phyloP scores from a whole-genome alignment of 352 stramenopile genomes.

The Phytophthora fragariae region DNA sequence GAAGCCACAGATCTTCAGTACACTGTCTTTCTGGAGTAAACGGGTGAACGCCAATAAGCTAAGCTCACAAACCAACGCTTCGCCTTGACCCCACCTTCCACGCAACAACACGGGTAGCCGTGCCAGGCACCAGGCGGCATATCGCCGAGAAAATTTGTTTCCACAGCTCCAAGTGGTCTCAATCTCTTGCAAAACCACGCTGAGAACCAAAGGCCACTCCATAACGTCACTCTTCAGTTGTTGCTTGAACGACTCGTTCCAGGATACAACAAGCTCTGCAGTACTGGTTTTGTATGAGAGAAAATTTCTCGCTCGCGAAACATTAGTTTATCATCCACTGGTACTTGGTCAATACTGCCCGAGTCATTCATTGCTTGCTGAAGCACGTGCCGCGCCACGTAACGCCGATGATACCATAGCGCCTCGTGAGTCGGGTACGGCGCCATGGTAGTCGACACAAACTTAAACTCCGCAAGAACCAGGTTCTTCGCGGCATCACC shows the following conservation, averaged over 20 bases:
- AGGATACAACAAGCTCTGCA: constrained; percentile 21
- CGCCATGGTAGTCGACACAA: constrained; percentile 61
- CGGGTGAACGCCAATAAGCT: constrained; percentile 12
- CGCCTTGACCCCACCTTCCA: neutral
- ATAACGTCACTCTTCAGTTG: constrained; percentile 4
- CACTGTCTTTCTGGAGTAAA: constrained; percentile 29
- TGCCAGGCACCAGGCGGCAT: constrained; percentile 58
- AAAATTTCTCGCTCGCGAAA: constrained; percentile 11
- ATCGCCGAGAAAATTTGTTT: constrained; percentile 55
- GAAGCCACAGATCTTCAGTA: constrained; percentile 46
- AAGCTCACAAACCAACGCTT: constrained; percentile 11
- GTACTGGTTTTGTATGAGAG: constrained; percentile 3
- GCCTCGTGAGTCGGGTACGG: constrained; percentile 66
- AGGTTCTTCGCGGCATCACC: constrained; percentile 23
- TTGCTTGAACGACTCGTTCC: constrained; percentile 24
- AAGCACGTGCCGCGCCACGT: constrained; percentile 59
- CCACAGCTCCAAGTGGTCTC: constrained; percentile 50
- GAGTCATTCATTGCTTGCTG: constrained; percentile 4
- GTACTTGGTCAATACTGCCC: neutral
- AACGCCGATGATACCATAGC: constrained; percentile 84
- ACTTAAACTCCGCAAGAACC: constrained; percentile 54
- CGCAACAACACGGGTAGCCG: constrained; percentile 30
- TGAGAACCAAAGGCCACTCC: constrained; percentile 16
- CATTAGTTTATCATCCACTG: constrained; percentile 8
- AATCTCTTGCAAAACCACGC: constrained; percentile 45